Percentiles rank a stretch among this genome's conserved stretches.
These are phyloP conservation scores for Poronia punctata DNA, from an alignment of 495 filamentous ascomycete species.

Conservation along the genomic window DNA sequence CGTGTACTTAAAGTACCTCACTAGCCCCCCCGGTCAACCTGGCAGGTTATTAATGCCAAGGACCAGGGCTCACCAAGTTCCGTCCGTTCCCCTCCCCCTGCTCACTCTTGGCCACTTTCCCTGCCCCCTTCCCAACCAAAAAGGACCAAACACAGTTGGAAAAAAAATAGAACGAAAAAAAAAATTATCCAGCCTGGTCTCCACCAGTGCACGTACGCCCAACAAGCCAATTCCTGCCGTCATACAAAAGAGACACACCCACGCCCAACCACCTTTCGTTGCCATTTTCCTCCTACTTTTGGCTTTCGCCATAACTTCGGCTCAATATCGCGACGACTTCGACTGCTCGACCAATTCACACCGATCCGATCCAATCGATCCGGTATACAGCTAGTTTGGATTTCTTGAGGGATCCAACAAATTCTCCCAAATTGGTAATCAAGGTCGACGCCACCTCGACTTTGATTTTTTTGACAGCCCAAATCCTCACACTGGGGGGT, in stretches of 20 bases:
- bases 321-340: slow-evolving; percentile 13
- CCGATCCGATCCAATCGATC: slow-evolving; percentile 14
- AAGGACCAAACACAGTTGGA: background rate
- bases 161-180: slow-evolving; percentile 7
- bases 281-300: slow-evolving; percentile 22
- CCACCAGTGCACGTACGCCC: slow-evolving; percentile 4
- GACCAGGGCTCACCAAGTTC: slow-evolving; percentile 7
- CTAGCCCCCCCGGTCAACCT: background rate
- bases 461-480: slow-evolving; percentile 17
- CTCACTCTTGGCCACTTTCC: slow-evolving; percentile 1
- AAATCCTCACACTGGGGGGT: slow-evolving; percentile 26
- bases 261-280: slow-evolving; percentile 19
- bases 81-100: background rate
- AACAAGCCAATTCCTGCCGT: slow-evolving; percentile 12
- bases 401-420: slow-evolving; percentile 20
- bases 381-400: slow-evolving; percentile 17
- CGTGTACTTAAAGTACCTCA: background rate
- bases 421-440: slow-evolving; percentile 21
- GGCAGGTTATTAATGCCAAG: slow-evolving; percentile 3
- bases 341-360: slow-evolving; percentile 14
- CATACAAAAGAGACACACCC: slow-evolving; percentile 22
- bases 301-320: slow-evolving; percentile 26
- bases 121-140: slow-evolving; percentile 3
- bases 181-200: slow-evolving; percentile 21
- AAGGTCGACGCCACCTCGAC: slow-evolving; percentile 23